Evolutionary conservation across 2,329 filamentous ascomycete species (phyloP), one percentile per base, ranked within the genome.

Genomic region (Diaporthe sp.): DNA sequence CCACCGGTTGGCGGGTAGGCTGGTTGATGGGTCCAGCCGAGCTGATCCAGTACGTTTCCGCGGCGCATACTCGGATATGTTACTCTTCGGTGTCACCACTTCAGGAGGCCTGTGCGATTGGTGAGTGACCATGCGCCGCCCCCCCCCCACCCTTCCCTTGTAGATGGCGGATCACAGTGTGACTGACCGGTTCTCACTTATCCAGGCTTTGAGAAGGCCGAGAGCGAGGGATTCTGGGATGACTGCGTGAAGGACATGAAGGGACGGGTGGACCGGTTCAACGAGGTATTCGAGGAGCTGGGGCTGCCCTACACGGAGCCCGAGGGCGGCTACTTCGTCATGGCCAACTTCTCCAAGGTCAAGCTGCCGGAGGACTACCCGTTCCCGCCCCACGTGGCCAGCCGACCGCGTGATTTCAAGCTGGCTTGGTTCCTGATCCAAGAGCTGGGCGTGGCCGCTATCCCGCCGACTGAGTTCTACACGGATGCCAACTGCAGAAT

Each of bases 401-500:
- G 88, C 80, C 91, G 97, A 2, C 95, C 97, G 32, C 89, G 97
- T 39, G 97, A 99, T 83, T 99, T 98, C 86, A 94, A 97, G 87
- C 90, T 99, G 61, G 91, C 92, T 47, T 99, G 96, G 96, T 98
- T 98, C 86, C 85, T 98, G 79, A 99, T 99, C 84, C 96, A 96
- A 82, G 96, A 99, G 86, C 88, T 99, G 27, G 97, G 97, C 13
- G 95, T 99, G 37, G 97, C 97, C 3, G 96, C 96, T 12, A 98
- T 99, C 76, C 97, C 97, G 25, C 97, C 97, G 0, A 98, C 96
- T 0, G 97, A 99, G 84, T 99, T 99, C 84, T 98, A 98, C 83
- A 98, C 96, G 0, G 92, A 94, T 25, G 86, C 84, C 56, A 98
- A 98, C 80, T 91, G 94, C 37, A 91, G 94, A 79, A 91, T 98